Evolutionary conservation across 805 yeast species (phyloP).

Genomic region (Candida pseudofarinosa): DNA sequence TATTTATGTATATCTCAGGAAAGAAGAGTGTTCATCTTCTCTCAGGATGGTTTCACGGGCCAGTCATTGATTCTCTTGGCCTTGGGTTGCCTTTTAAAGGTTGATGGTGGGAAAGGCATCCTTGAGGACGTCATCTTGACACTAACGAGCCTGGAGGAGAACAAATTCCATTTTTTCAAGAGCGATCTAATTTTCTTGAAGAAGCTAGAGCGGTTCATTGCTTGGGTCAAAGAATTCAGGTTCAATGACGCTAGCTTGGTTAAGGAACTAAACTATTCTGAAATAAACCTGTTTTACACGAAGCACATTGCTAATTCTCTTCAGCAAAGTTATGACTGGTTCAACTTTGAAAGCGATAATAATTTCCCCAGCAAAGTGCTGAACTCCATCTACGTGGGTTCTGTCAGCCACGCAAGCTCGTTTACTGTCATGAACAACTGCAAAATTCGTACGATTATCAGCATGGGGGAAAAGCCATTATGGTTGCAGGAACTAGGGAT

Average conservation of each 20-base stretch:
- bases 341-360: constrained; percentile 24
- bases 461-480: constrained; percentile 34
- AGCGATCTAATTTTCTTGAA: constrained; percentile 26
- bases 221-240: constrained; percentile 8
- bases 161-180: constrained; percentile 27
- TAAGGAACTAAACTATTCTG: constrained; percentile 1
- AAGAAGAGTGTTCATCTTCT: constrained; percentile 25
- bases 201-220: constrained; percentile 26
- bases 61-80: constrained; percentile 21
- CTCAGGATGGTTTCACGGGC: constrained; percentile 38
- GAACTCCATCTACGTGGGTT: constrained; percentile 28
- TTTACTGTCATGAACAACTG: constrained; percentile 20
- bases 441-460: constrained; percentile 22
- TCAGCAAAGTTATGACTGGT: constrained; percentile 27
- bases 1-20: constrained; percentile 15
- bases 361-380: constrained; percentile 33
- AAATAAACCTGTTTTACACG: constrained; percentile 3
- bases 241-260: background rate
- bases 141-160: constrained; percentile 5
- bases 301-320: background rate
- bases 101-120: constrained; percentile 1
- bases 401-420: constrained; percentile 31
- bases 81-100: constrained; percentile 7
- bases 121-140: constrained; percentile 23
- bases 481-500: constrained; percentile 22